Evolutionary conservation across 495 filamentous ascomycete species (phyloP).

Genomic region (Neurospora sp.): DNA sequence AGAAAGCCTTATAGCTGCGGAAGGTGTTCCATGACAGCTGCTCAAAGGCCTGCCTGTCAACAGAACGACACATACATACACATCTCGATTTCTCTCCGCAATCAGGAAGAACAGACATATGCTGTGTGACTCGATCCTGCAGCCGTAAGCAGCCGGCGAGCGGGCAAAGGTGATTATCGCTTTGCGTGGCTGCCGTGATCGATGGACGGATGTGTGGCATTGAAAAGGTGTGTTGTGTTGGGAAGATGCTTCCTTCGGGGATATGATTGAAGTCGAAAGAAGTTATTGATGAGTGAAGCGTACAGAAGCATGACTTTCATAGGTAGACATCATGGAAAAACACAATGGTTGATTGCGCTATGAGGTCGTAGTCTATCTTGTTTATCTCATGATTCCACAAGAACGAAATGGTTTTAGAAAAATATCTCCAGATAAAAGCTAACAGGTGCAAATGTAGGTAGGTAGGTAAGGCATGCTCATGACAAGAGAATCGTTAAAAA

Average conservation of each 20-base stretch:
- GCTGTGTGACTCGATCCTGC: slow-evolving; percentile 15
- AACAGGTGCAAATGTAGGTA: not conserved
- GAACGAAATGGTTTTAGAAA: not conserved
- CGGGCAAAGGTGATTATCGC: not conserved
- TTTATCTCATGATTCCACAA: too few species aligned
- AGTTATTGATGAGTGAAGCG: too few species aligned
- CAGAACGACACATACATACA: not conserved
- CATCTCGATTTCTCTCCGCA: slow-evolving; percentile 1
- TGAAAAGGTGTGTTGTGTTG: not conserved
- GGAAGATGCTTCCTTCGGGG: not conserved
- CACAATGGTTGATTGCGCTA: too few species aligned
- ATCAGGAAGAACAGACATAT: slow-evolving; percentile 10
- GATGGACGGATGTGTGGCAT: not conserved
- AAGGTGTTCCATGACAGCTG: not conserved
- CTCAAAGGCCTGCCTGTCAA: not conserved
- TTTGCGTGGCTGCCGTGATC: not conserved
- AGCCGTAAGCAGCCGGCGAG: slow-evolving; percentile 10
- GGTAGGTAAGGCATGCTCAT: not conserved
- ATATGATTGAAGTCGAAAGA: too few species aligned
- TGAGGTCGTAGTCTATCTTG: too few species aligned
- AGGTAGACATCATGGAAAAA: too few species aligned
- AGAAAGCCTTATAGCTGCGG: too few species aligned
- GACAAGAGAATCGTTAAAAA: not conserved
- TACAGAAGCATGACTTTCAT: too few species aligned
- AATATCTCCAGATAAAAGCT: not conserved